A percentile compares a stretch with the other conserved stretches of the same genome.
These are phyloP conservation scores for Cyamopsis tetragonoloba DNA, from an alignment of 306 rosid genomes.

Conservation along the genomic window DNA sequence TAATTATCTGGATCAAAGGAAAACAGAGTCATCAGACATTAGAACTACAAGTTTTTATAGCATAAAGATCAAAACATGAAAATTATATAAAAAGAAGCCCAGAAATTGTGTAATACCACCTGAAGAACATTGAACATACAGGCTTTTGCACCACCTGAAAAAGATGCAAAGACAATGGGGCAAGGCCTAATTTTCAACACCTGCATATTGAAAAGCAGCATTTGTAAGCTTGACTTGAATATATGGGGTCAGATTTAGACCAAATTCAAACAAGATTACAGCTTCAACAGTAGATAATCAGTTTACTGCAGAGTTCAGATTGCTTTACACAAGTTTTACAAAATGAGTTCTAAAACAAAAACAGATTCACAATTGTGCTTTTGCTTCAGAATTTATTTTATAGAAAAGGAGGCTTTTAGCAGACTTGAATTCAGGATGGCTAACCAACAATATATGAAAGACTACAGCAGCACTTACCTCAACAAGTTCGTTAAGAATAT, in stretches of 20 bases:
- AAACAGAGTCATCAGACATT: slow-evolving; percentile 16
- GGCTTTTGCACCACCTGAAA: slow-evolving; percentile 90
- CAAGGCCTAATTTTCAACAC: slow-evolving; percentile 68
- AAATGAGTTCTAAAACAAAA: slow-evolving; percentile 1
- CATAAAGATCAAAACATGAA: not conserved
- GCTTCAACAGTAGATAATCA: not conserved
- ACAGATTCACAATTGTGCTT: slow-evolving; percentile 11
- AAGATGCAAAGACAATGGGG: slow-evolving; percentile 83
- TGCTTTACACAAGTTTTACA: not conserved
- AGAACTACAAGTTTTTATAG: not conserved
- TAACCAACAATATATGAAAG: slow-evolving; percentile 8
- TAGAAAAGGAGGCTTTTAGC: not conserved
- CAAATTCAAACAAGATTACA: not conserved
- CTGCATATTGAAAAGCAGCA: slow-evolving; percentile 40
- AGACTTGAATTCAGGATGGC: not conserved
- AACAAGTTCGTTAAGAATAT: slow-evolving; percentile 67
- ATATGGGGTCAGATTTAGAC: slow-evolving; percentile 1
- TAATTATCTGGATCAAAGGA: slow-evolving; percentile 62
- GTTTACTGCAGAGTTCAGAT: slow-evolving; percentile 5
- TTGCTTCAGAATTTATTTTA: not conserved
- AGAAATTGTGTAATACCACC: too few species aligned
- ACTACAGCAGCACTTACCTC: slow-evolving; percentile 48
- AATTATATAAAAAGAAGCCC: too few species aligned
- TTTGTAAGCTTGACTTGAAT: slow-evolving; percentile 10
- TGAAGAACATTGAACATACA: slow-evolving; percentile 83